Conservation (phyloP, 352 stramenopile genomes). For the Aphanomyces cochlioides region DNA sequence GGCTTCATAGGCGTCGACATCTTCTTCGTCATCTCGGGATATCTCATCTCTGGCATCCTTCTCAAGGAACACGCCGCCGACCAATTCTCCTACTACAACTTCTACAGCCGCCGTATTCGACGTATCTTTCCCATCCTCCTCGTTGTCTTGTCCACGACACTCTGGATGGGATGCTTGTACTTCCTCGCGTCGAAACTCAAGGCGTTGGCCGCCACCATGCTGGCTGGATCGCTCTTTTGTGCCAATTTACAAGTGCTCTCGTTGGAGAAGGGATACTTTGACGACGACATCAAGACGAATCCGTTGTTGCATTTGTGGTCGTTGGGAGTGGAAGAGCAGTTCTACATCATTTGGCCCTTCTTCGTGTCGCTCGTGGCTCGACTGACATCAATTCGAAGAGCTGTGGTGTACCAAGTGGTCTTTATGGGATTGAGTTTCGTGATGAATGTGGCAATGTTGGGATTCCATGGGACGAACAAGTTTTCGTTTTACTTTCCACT, state of each 20-base stretch:
- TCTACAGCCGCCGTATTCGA: background rate
- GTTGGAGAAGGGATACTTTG: constrained; percentile 28
- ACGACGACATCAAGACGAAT: constrained; percentile 21
- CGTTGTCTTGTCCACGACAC: background rate
- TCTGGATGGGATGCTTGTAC: constrained; percentile 1
- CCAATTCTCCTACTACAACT: background rate
- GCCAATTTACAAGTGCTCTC: constrained; percentile 28
- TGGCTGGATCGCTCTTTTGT: background rate
- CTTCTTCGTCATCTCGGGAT: background rate
- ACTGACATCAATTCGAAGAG: background rate
- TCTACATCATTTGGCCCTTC: constrained; percentile 32
- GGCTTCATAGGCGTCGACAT: constrained; percentile 1
- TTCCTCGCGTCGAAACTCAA: background rate
- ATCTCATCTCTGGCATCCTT: constrained; percentile 1
- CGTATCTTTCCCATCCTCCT: background rate
- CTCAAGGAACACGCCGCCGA: background rate
- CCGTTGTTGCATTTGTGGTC: constrained; percentile 31
- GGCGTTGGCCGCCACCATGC: background rate
- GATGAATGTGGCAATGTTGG: constrained; percentile 18
- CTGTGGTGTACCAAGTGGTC: constrained; percentile 2
- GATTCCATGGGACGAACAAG: constrained; percentile 17
- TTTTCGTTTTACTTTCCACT: constrained; percentile 30
- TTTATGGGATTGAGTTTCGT: constrained; percentile 8
- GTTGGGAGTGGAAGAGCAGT: constrained; percentile 31
- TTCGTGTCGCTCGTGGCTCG: constrained; percentile 1